Evolutionary conservation across 208 protist species (phyloP).

Genomic region (Leishmania tarentolae): DNA sequence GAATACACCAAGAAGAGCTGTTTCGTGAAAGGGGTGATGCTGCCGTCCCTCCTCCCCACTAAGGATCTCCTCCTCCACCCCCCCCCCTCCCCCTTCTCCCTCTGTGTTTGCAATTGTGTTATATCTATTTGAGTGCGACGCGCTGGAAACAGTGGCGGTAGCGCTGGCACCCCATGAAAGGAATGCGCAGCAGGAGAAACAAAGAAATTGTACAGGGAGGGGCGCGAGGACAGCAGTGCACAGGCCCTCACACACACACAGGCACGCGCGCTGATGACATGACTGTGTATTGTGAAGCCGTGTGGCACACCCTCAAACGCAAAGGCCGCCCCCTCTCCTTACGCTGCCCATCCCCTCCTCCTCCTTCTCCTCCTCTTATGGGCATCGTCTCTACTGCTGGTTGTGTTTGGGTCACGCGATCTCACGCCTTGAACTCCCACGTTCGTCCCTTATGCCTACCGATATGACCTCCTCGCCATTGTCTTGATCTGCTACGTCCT

Average conservation of each 20-base stretch:
- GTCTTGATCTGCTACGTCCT: background rate
- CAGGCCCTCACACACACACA: background rate
- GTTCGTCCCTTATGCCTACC: background rate
- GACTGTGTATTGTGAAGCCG: background rate
- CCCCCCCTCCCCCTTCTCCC: too few relatives aligned
- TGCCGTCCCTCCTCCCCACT: background rate
- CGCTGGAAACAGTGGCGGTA: background rate
- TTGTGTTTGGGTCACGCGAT: background rate
- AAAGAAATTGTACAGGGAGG: too few relatives aligned
- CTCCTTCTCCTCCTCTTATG: background rate
- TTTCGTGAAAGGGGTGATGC: background rate
- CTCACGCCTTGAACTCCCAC: background rate
- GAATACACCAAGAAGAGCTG: background rate
- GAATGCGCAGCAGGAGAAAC: too few relatives aligned
- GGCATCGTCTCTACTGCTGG: background rate
- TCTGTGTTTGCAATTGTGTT: background rate
- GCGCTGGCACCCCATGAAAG: background rate
- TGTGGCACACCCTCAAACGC: background rate
- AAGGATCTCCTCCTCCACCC: background rate
- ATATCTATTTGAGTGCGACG: background rate
- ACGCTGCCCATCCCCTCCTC: background rate
- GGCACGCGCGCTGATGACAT: background rate
- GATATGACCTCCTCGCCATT: background rate
- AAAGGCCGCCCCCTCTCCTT: background rate
- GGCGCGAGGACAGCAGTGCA: too few relatives aligned